Evolutionary conservation across 176 grass and related monocot genomes (phyloP), one percentile per base, ranked within the genome.

Genomic region (Cenchrus fungigraminus): DNA sequence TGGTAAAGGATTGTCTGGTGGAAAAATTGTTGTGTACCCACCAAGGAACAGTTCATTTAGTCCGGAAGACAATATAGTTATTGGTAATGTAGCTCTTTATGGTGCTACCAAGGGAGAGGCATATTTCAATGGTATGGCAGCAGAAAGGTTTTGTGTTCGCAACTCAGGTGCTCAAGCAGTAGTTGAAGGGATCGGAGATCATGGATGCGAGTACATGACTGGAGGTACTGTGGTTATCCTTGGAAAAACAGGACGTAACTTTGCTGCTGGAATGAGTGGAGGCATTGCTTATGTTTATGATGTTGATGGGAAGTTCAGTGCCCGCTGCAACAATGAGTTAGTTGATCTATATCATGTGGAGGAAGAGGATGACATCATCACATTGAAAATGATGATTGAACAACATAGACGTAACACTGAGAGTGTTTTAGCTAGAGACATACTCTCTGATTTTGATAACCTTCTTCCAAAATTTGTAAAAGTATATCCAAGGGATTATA

Each of bases 181-280:
- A 20, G 94, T 99, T 64, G 97, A 99, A 90, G 97, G 97, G 72
- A 86, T 99, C 84, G 97, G 97, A n/a, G 97, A 99, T 81, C 97
- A 99, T 87, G 97, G 97, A 71, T 99, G 97, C 6, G 97, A 99
- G 90, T 99, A 99, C 79, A 99, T 99, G 97, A 99, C 97, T 63
- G 97, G 97, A 64, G 97, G 97, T 75, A 91, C 73, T 84, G 93
- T 92, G 72, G 97, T 94, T 59, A 91, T 99, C 57, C 90, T 99
- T 53, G 97, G 97, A 44, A 94, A 82, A 91, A 99, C 97, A 65
- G 97, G 97, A 60, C 91, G 97, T 52, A 99, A 99, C 61, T 99
- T 99, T 92, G 97, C 97, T 65, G 97, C 97, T 66, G 97, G 97
- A 12, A 99, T 99, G 97, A 99, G 97, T 74, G 97, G 97, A 73